A percentile compares a stretch with the other conserved stretches of the same genome.
These are phyloP conservation scores for Harringtonia lauricola DNA, from an alignment of 2,329 filamentous ascomycete species.

Conservation along the genomic window DNA sequence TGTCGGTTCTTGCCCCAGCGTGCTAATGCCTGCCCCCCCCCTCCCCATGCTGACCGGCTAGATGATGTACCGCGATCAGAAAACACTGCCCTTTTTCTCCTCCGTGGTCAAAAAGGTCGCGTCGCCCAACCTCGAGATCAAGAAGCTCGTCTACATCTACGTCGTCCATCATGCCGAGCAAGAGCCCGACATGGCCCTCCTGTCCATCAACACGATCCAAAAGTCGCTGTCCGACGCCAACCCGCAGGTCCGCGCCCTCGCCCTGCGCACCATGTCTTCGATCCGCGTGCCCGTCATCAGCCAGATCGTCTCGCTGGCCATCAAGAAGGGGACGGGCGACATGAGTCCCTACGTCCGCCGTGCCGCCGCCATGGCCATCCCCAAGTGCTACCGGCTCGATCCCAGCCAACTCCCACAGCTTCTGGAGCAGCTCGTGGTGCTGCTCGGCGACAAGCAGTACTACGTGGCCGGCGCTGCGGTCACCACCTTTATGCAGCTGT, in stretches of 20 bases:
- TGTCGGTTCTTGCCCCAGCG: constrained; percentile 30
- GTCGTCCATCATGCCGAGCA: constrained; percentile 92
- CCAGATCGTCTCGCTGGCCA: constrained; percentile 90
- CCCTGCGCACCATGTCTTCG: constrained; percentile 91
- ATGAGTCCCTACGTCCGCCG: constrained; percentile 93
- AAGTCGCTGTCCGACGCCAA: constrained; percentile 91
- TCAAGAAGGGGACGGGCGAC: constrained; percentile 86
- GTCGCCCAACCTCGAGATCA: constrained; percentile 85
- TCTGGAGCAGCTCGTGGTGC: constrained; percentile 63
- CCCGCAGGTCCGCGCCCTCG: constrained; percentile 81
- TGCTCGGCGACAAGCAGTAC: constrained; percentile 87
- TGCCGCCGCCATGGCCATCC: constrained; percentile 84
- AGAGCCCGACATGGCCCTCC: constrained; percentile 85
- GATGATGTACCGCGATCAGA: constrained; percentile 92
- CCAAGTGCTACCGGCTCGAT: constrained; percentile 90
- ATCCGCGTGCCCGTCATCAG: constrained; percentile 97
- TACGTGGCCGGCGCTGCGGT: constrained; percentile 94
- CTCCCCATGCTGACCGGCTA: too few species aligned
- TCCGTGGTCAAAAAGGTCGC: constrained; percentile 96
- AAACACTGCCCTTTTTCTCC: constrained; percentile 90
- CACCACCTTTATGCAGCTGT: constrained; percentile 78
- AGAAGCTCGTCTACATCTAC: constrained; percentile 98
- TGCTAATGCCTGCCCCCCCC: background rate
- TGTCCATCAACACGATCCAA: constrained; percentile 98
- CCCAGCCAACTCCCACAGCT: constrained; percentile 76